Evolutionary conservation across 768 basidiomycete genomes (phyloP), one percentile per base, ranked within the genome.

Genomic region (Suillus decipiens): DNA sequence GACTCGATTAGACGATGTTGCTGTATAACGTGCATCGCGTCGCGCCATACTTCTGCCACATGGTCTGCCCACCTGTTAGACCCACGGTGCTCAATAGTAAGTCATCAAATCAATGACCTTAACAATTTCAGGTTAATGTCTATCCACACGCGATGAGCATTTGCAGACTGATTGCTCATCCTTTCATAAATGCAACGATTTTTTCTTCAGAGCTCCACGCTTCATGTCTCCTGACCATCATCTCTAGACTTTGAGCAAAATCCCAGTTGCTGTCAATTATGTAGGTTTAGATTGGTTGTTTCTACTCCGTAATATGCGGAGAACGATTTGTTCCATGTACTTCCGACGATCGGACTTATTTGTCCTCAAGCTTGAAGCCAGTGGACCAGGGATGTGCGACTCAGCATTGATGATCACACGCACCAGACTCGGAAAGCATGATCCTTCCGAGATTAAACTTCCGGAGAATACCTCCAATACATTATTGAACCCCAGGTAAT

Each of bases 1-100:
- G 57, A 63, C 72, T 43, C 62, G 71, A 15, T 59, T 67, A 11
- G 74, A 73, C 42, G 74, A 72, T 45, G 67, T 69, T 22, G 60
- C 54, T 51, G 70, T 66, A 28, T 72, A 64, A 36, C 9, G 31
- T 41, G 37, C 22, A 19, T 39, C 15, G 15, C 22, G 5, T 17
- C 17, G 37, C 9, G 3, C 28, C 17, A 28, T 41, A 28, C 36
- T 22, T 17, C 36, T 37, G 36, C 15, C 55, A 39, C 24, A 55
- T 36, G n/a, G 14, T 22, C 54, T 34, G n/a, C n/a, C 28, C 28
- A 14, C 22, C 15, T 37, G 37, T 17, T 39, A 36, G 54, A 9
- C 22, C n/a, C 14, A 51, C 3, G 28, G 9, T 56, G 39, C 24
- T 17, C 6, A 19, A 41, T 28, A 39, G 37, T 57, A 10, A 56